Conservation (phyloP, 2,329 filamentous ascomycete genomes). For the Dothistroma septosporum region DNA sequence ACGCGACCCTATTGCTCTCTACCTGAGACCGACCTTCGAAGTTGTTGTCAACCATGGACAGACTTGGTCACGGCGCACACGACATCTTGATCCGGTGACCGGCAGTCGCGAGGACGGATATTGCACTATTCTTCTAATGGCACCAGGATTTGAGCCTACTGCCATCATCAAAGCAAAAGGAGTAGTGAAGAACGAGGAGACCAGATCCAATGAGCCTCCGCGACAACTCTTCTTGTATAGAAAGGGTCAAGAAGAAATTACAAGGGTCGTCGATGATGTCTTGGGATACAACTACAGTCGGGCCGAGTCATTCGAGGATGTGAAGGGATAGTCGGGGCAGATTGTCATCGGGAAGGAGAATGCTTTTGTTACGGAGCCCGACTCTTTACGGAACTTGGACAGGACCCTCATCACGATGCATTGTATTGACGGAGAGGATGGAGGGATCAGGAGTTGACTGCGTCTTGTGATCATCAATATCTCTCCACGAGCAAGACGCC, state of each 20-base stretch:
- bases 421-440: conserved; percentile 65
- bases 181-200: conserved; percentile 32
- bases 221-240: conserved; percentile 60
- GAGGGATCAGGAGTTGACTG: conserved; percentile 56
- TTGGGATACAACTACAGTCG: conserved; percentile 68
- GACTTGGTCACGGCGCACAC: conserved; percentile 29
- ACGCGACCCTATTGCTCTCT: conserved; percentile 2
- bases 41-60: conserved; percentile 6
- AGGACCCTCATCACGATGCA: conserved; percentile 72
- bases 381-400: conserved; percentile 55
- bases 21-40: background rate
- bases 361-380: conserved; percentile 53
- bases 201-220: conserved; percentile 35
- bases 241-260: conserved; percentile 67
- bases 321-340: conserved; percentile 54
- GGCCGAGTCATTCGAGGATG: conserved; percentile 52
- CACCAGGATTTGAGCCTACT: conserved; percentile 15
- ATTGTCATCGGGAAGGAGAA: conserved; percentile 65
- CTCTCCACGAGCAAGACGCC: conserved; percentile 71
- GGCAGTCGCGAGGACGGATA: conserved; percentile 18
- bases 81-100: conserved; percentile 34
- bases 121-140: conserved; percentile 10
- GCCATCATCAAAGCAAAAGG: conserved; percentile 25
- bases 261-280: conserved; percentile 72
- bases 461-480: conserved; percentile 77